Evolutionary conservation across 192 early-diverging fungal genomes (phyloP), one percentile per base, ranked within the genome.

Genomic region (Coemansia sp.): DNA sequence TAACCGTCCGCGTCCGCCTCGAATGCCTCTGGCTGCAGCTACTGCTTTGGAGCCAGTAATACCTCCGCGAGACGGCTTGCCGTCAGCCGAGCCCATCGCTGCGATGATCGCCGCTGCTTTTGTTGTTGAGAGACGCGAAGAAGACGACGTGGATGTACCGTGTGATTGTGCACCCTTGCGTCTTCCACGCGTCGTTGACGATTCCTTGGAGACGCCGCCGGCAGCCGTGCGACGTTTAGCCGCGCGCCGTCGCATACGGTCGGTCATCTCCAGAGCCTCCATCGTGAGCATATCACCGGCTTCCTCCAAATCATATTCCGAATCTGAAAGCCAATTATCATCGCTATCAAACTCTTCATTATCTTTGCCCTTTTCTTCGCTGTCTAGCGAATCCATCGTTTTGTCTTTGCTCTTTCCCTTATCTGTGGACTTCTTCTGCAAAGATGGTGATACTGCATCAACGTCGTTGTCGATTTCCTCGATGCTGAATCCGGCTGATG

Each of bases 241-340:
- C n/a, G 62, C 62, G 25, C 62, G 62, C 1, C 62, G 49, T 18
- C 36, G 45, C 31, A 64, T 64, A 22, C 62, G 62, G 25, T 52
- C 49, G 22, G 48, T 55, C 33, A 64, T 52, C 51, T 64, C 62
- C 5, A 29, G 16, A 2, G 51, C 32, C 33, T 64, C 62, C 6
- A 25, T 33, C 14, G 50, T 32, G 1, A 64, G 51, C 32, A 51
- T 30, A 14, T 60, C 59, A 14, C 18, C 18, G 7, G 61, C 38
- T 25, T 48, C n/a, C 4, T 69, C 57, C 3, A 59, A 29, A 20
- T 33, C 57, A 11, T 62, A 58, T 0, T 76, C 73, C 4, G 62
- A 29, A 18, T 72, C 76, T 11, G 76, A 78, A 30, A 60, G 56
- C 76, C 76, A 78, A 54, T 11, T 14, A 45, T 11, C 42, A 45